These are phyloP conservation scores for Neocallimastix lanati DNA, from an alignment of 192 early-diverging fungal genomes.

Conservation along the genomic window DNA sequence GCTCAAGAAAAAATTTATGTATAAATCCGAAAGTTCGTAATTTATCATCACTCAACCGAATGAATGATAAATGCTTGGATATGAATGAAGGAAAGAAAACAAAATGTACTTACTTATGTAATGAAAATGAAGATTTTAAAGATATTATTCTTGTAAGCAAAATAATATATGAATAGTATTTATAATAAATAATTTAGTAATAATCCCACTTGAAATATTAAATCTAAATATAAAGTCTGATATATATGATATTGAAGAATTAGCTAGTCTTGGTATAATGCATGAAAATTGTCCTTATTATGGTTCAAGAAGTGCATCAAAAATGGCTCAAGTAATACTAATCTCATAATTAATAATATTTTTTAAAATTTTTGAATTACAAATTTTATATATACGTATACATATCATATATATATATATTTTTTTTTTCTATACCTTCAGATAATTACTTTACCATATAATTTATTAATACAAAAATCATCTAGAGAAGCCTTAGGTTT, in stretches of 20 bases:
- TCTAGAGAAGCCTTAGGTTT: conserved; percentile 61
- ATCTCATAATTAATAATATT: no score
- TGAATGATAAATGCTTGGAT: conserved; percentile 76
- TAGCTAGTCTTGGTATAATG: conserved; percentile 39
- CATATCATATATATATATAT: no score
- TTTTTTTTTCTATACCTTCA: no score
- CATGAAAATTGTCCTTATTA: conserved; percentile 64
- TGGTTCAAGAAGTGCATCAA: conserved; percentile 40
- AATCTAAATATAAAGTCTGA: no score
- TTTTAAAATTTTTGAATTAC: no score
- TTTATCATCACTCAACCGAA: conserved; percentile 16
- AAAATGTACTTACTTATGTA: conserved; percentile 27
- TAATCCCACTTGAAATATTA: no score
- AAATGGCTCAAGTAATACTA: conserved; percentile 26
- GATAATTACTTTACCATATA: conserved; percentile 79
- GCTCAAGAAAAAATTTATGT: conserved; percentile 67
- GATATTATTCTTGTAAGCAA: conserved; percentile 23
- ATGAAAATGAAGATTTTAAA: conserved; percentile 26
- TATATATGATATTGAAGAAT: conserved; percentile 71
- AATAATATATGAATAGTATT: no score
- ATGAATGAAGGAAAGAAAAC: conserved; percentile 38
- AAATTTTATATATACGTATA: no score
- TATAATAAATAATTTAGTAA: no score
- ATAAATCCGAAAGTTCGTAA: conserved; percentile 50
- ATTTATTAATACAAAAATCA: conserved; percentile 52